Evolutionary conservation across 345 rosid species (phyloP).

Genomic region (Luvunga scandens): DNA sequence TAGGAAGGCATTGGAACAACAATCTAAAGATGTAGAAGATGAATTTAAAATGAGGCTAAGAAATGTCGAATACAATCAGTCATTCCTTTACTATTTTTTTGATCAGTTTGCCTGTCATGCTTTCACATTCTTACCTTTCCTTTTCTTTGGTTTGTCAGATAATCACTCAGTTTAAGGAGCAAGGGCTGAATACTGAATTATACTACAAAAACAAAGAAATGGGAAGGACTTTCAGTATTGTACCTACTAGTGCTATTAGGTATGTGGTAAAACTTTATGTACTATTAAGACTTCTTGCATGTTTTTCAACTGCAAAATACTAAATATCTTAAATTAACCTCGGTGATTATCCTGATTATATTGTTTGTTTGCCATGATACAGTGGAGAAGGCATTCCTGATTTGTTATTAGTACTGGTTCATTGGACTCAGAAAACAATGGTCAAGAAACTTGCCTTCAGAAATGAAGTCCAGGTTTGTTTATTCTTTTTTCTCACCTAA

Average conservation of each 20-base stretch:
- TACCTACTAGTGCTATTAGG: constrained; percentile 93
- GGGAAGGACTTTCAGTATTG: constrained; percentile 75
- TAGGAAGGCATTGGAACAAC: constrained; percentile 60
- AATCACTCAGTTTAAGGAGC: constrained; percentile 71
- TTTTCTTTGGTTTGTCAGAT: constrained; percentile 39
- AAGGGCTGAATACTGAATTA: constrained; percentile 82
- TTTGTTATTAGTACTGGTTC: constrained; percentile 71
- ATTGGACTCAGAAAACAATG: constrained; percentile 96
- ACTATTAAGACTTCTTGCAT: not conserved
- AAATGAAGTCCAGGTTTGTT: constrained; percentile 68
- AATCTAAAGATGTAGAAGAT: constrained; percentile 54
- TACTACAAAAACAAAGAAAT: constrained; percentile 78
- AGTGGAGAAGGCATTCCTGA: constrained; percentile 98
- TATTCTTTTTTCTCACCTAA: not conserved
- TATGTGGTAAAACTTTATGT: constrained; percentile 11
- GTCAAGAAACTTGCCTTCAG: constrained; percentile 81
- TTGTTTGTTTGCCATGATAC: constrained; percentile 27
- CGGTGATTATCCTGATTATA: constrained; percentile 10
- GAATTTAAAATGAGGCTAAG: constrained; percentile 68
- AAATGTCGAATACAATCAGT: not conserved
- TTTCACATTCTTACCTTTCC: not conserved
- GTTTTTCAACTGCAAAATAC: not conserved
- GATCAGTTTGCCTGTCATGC: not conserved
- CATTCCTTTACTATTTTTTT: not conserved
- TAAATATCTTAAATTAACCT: constrained; percentile 2